These are phyloP conservation scores for Verticillium alfalfae DNA, from an alignment of 2,329 filamentous ascomycete genomes.

Conservation along the genomic window DNA sequence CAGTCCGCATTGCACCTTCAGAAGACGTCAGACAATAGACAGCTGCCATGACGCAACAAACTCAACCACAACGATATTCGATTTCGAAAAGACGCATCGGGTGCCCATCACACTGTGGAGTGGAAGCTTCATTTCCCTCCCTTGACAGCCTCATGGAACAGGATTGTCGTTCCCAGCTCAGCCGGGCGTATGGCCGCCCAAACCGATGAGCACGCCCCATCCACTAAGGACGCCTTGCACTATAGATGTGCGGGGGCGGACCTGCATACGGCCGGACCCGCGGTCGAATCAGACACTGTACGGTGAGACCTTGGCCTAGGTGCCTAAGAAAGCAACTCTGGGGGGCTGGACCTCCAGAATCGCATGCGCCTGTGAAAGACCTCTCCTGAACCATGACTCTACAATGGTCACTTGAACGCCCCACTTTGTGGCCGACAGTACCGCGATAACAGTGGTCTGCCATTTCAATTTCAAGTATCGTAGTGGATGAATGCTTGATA, in stretches of 20 bases:
- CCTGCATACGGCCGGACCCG: background rate
- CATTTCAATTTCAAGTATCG: too few species aligned
- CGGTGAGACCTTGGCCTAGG: background rate
- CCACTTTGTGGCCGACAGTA: too few species aligned
- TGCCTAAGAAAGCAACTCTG: background rate
- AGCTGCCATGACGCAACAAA: background rate
- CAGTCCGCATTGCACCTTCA: background rate
- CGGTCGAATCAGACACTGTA: conserved; percentile 1
- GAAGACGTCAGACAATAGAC: background rate
- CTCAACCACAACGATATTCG: background rate
- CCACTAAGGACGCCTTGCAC: background rate
- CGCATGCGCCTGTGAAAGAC: too few species aligned
- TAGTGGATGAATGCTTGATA: too few species aligned
- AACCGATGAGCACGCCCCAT: too few species aligned
- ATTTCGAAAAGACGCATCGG: too few species aligned
- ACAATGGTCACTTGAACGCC: too few species aligned
- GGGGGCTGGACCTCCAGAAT: too few species aligned
- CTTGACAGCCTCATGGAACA: background rate
- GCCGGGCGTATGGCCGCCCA: background rate
- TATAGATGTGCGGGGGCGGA: background rate
- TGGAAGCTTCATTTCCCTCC: background rate
- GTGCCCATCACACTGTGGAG: too few species aligned
- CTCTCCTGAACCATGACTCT: too few species aligned
- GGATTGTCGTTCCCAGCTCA: background rate
- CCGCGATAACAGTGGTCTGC: too few species aligned